A percentile compares a stretch with the other conserved stretches of the same genome.
These are phyloP conservation scores for Coniochaeta pulveracea DNA, from an alignment of 2,329 filamentous ascomycete species.

Conservation along the genomic window DNA sequence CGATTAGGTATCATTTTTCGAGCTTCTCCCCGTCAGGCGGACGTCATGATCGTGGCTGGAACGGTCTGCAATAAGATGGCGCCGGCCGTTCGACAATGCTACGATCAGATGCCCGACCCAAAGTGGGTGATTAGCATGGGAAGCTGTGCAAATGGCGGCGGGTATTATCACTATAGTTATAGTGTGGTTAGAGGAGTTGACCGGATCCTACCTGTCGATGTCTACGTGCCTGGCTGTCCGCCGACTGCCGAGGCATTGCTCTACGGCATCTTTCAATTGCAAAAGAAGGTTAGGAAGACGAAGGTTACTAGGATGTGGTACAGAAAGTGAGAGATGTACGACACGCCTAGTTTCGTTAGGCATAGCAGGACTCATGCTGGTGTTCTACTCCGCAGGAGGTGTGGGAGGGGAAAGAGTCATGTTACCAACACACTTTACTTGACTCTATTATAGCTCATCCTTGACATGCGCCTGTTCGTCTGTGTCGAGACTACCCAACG, in stretches of 20 bases:
- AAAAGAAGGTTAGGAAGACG: neutral
- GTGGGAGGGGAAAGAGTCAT: no score
- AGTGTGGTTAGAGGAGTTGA: slow-evolving; percentile 54
- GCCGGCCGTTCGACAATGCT: slow-evolving; percentile 77
- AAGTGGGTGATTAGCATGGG: slow-evolving; percentile 74
- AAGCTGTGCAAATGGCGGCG: slow-evolving; percentile 59
- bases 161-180: slow-evolving; percentile 67
- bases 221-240: slow-evolving; percentile 55
- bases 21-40: slow-evolving; percentile 55
- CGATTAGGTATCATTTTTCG: slow-evolving; percentile 60
- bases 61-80: slow-evolving; percentile 97
- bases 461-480: neutral
- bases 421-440: no score
- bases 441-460: slow-evolving; percentile 1
- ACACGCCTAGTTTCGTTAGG: no score
- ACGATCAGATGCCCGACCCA: slow-evolving; percentile 92
- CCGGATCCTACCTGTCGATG: slow-evolving; percentile 54
- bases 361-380: no score
- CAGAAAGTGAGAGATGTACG: no score
- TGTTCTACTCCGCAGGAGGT: no score
- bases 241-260: slow-evolving; percentile 34
- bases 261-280: slow-evolving; percentile 39
- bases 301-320: neutral
- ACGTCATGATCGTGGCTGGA: slow-evolving; percentile 89
- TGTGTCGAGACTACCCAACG: neutral